Evolutionary conservation across 2,329 filamentous ascomycete genomes (phyloP).

Genomic region (Tolypocladium nubicola): DNA sequence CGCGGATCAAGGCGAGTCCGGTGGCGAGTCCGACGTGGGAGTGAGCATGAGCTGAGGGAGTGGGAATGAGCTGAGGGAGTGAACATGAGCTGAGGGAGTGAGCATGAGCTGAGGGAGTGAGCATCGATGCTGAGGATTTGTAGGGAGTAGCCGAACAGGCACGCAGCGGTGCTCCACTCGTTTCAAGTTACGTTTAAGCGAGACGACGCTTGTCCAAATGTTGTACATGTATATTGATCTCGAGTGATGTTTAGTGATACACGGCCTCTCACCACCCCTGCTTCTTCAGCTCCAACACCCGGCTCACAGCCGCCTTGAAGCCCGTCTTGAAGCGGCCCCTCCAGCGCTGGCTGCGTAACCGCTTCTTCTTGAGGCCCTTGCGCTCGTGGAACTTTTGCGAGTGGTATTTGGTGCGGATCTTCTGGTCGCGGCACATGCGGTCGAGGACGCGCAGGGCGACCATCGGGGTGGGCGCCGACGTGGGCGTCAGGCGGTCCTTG

Average conservation of each 20-base stretch:
- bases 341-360: slow-evolving; percentile 60
- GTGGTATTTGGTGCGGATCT: slow-evolving; percentile 41
- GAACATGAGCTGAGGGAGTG: slow-evolving; percentile 18
- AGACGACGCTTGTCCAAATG: not conserved
- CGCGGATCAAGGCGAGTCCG: slow-evolving; percentile 70
- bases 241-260: not conserved
- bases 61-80: slow-evolving; percentile 17
- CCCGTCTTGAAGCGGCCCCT: slow-evolving; percentile 55
- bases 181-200: no score
- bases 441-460: slow-evolving; percentile 32
- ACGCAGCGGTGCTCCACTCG: not conserved
- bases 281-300: slow-evolving; percentile 59
- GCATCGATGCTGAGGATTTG: not conserved
- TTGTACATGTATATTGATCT: not conserved
- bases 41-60: slow-evolving; percentile 10
- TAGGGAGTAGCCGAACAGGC: not conserved
- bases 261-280: slow-evolving; percentile 58
- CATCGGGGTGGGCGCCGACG: slow-evolving; percentile 27
- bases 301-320: slow-evolving; percentile 52
- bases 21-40: slow-evolving; percentile 36
- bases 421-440: slow-evolving; percentile 37
- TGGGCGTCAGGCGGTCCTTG: slow-evolving; percentile 14
- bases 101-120: slow-evolving; percentile 10
- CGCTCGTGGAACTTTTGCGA: slow-evolving; percentile 65
- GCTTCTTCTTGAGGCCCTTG: slow-evolving; percentile 66